Percentiles rank a stretch among this genome's conserved stretches.
These are phyloP conservation scores for Talaromyces sp. DNA, from an alignment of 2,329 filamentous ascomycete species.

Conservation along the genomic window DNA sequence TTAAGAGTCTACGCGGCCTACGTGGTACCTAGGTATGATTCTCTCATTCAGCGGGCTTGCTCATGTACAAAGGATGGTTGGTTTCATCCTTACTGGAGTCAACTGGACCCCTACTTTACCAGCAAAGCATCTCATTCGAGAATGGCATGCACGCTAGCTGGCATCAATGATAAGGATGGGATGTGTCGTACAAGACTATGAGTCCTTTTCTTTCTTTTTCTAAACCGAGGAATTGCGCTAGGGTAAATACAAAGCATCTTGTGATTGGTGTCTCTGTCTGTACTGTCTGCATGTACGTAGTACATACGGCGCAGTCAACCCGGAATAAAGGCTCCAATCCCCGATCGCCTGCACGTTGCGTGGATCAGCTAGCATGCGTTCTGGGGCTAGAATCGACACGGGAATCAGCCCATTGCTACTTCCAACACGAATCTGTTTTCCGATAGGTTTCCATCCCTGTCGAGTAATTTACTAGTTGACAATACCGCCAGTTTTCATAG, in stretches of 20 bases:
- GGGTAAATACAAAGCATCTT: too few relatives aligned
- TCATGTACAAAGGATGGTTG: conserved; percentile 1
- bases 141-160: not conserved
- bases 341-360: conserved; percentile 5
- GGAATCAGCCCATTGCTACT: conserved; percentile 1
- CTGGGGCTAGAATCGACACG: conserved; percentile 1
- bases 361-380: not conserved
- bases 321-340: conserved; percentile 1
- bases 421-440: not conserved
- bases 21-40: not conserved
- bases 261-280: too few relatives aligned
- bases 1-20: conserved; percentile 5
- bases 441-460: conserved; percentile 11
- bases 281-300: too few relatives aligned
- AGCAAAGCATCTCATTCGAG: conserved; percentile 1
- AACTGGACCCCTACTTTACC: conserved; percentile 7
- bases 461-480: conserved; percentile 9
- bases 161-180: conserved; percentile 3
- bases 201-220: conserved; percentile 9
- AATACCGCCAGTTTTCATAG: conserved; percentile 13
- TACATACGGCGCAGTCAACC: conserved; percentile 5
- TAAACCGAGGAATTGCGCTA: not conserved
- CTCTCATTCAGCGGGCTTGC: conserved; percentile 1
- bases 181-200: conserved; percentile 2
- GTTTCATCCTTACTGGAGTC: not conserved